Percentiles rank a stretch among this genome's conserved stretches.
Conservation (phyloP, 352 stramenopile genomes). For the Phytopythium helicoides region DNA sequence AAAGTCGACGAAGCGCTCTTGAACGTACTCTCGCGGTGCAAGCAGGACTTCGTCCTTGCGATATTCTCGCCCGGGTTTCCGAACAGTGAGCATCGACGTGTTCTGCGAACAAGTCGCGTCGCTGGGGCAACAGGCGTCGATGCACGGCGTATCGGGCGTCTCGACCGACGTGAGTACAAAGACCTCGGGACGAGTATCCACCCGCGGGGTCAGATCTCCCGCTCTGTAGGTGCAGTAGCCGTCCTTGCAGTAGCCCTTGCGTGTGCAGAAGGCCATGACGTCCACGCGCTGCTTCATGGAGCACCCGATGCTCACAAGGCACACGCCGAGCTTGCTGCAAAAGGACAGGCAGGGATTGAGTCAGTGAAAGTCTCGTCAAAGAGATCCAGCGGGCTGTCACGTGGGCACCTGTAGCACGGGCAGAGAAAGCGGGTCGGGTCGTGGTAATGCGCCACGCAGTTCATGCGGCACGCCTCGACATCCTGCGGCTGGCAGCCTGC, state of each 20-base stretch:
- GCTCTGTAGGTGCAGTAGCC: constrained; percentile 65
- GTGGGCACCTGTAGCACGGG: constrained; percentile 63
- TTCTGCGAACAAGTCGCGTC: constrained; percentile 44
- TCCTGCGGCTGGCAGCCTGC: constrained; percentile 45
- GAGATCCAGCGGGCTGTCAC: no score
- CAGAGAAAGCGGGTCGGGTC: constrained; percentile 52
- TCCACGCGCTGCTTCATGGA: constrained; percentile 61
- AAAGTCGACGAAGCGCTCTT: no score
- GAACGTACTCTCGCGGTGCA: constrained; percentile 47
- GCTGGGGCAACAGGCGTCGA: constrained; percentile 59
- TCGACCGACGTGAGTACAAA: constrained; percentile 54
- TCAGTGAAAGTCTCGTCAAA: no score
- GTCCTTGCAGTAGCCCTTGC: constrained; percentile 79
- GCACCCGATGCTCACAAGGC: constrained; percentile 62
- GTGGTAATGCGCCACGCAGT: constrained; percentile 56
- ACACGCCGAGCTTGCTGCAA: constrained; percentile 59
- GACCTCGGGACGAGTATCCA: constrained; percentile 56
- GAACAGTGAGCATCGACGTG: constrained; percentile 40
- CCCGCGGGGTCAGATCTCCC: constrained; percentile 52
- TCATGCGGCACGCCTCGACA: constrained; percentile 45
- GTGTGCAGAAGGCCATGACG: constrained; percentile 64
- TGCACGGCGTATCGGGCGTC: constrained; percentile 48
- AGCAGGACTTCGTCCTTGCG: constrained; percentile 53
- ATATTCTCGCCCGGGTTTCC: constrained; percentile 40
- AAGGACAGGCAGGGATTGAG: no score